Percentiles rank a stretch among this genome's conserved stretches.
phyloP scores from a whole-genome alignment of 2,329 filamentous ascomycete species.

The Lojkania enalia region DNA sequence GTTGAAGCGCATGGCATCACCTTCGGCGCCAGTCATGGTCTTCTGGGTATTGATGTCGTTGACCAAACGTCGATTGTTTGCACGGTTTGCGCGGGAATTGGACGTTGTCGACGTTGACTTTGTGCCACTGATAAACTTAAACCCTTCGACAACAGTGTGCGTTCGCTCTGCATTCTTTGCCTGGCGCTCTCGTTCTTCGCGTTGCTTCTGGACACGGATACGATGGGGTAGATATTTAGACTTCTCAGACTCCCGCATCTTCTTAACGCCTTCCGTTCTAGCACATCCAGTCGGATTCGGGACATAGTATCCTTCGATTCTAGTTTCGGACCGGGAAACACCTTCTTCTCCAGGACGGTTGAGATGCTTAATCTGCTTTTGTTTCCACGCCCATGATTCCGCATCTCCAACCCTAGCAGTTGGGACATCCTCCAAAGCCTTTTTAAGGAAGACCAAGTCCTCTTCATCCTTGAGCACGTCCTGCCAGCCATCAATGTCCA shows the following conservation, averaged over 20 bases:
- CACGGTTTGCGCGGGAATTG: constrained; percentile 89
- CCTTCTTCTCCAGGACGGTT: constrained; percentile 62
- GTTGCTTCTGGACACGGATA: constrained; percentile 89
- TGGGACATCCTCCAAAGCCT: constrained; percentile 53
- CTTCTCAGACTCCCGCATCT: constrained; percentile 96
- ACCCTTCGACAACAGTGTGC: constrained; percentile 38
- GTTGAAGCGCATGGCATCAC: constrained; percentile 95
- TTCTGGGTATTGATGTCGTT: constrained; percentile 96
- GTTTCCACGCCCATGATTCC: constrained; percentile 69
- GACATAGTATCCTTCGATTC: constrained; percentile 74
- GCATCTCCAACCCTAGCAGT: constrained; percentile 59
- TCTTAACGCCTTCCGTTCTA: constrained; percentile 89
- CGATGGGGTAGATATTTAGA: constrained; percentile 97
- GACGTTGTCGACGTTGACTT: constrained; percentile 78
- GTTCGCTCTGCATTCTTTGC: constrained; percentile 63
- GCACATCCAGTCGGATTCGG: constrained; percentile 83
- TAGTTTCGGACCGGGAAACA: constrained; percentile 55
- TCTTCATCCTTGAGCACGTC: constrained; percentile 70
- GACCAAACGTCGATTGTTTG: constrained; percentile 91
- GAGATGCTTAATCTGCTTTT: constrained; percentile 71
- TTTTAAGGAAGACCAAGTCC: constrained; percentile 61
- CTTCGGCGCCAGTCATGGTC: constrained; percentile 68
- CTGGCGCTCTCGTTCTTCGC: constrained; percentile 85
- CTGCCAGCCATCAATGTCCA: constrained; percentile 74
- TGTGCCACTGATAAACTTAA: constrained; percentile 68